Conservation (phyloP, 768 basidiomycete species). For the Rhodotorula paludigena region DNA sequence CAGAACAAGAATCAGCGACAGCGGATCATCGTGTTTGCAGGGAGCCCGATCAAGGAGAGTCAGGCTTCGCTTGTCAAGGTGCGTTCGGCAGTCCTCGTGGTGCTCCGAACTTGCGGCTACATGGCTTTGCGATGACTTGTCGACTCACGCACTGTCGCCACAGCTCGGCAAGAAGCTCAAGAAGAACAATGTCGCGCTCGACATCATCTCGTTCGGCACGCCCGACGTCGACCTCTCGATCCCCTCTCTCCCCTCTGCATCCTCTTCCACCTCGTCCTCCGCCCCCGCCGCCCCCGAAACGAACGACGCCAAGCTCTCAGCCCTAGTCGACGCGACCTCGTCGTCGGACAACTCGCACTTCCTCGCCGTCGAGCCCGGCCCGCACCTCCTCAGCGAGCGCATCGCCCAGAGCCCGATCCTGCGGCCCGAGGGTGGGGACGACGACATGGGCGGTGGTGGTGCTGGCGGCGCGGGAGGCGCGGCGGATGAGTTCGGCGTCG, state of each 20-base stretch:
- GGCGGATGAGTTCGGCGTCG: slow-evolving; percentile 81
- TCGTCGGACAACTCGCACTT: slow-evolving; percentile 85
- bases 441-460: slow-evolving; percentile 47
- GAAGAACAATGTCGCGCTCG: slow-evolving; percentile 97
- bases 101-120: not conserved
- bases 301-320: slow-evolving; percentile 62
- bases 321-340: slow-evolving; percentile 75
- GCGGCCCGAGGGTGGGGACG: slow-evolving; percentile 58
- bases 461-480: slow-evolving; percentile 54
- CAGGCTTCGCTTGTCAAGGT: slow-evolving; percentile 55
- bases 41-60: slow-evolving; percentile 73
- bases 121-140: not conserved
- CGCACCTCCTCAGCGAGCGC: slow-evolving; percentile 67
- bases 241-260: slow-evolving; percentile 75
- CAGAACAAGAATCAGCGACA: slow-evolving; percentile 98
- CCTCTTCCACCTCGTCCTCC: slow-evolving; percentile 48
- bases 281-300: slow-evolving; percentile 49
- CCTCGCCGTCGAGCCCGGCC: slow-evolving; percentile 68
- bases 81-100: not conserved
- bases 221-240: slow-evolving; percentile 85
- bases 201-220: slow-evolving; percentile 83
- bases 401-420: slow-evolving; percentile 77
- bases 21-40: slow-evolving; percentile 88
- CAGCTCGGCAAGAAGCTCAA: slow-evolving; percentile 94
- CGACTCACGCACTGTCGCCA: slow-evolving; percentile 41